These are phyloP conservation scores for Viridothelium virens DNA, from an alignment of 495 filamentous ascomycete genomes.

Conservation along the genomic window DNA sequence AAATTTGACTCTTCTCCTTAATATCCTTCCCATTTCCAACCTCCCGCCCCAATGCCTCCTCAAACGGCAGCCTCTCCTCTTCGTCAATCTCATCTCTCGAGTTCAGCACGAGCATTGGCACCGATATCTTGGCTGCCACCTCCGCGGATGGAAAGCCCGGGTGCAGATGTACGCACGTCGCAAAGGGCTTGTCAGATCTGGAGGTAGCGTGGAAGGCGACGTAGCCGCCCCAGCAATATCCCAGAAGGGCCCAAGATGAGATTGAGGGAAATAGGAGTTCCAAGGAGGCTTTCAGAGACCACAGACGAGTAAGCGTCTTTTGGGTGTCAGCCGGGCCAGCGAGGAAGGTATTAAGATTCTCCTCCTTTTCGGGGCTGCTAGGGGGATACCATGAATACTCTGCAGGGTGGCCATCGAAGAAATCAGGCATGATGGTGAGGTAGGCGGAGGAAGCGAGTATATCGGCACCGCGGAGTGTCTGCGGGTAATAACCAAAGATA, in stretches of 20 bases:
- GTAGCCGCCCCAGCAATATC: slow-evolving; percentile 17
- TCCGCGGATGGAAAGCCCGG: slow-evolving; percentile 1
- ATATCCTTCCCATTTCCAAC: neutral
- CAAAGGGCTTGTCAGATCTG: neutral
- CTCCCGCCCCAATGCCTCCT: neutral
- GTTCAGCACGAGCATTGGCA: slow-evolving; percentile 11
- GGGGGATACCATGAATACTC: slow-evolving; percentile 30
- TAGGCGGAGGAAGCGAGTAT: slow-evolving; percentile 36
- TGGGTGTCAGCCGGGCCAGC: slow-evolving; percentile 14
- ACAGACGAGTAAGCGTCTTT: slow-evolving; percentile 1
- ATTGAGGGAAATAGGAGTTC: slow-evolving; percentile 6
- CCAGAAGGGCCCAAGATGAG: slow-evolving; percentile 10
- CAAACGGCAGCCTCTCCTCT: neutral
- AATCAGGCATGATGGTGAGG: slow-evolving; percentile 31
- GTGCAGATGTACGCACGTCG: neutral
- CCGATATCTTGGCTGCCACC: slow-evolving; percentile 3
- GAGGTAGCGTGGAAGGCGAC: neutral
- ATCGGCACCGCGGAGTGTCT: slow-evolving; percentile 52
- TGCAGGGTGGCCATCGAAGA: slow-evolving; percentile 28
- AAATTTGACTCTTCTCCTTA: slow-evolving; percentile 10
- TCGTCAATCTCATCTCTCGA: slow-evolving; percentile 18
- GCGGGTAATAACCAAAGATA: slow-evolving; percentile 46
- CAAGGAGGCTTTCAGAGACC: neutral
- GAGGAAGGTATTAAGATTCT: slow-evolving; percentile 14
- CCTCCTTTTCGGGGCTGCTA: slow-evolving; percentile 14